Conservation (phyloP, 2,329 filamentous ascomycete genomes). For the Cladosporium phlei region DNA sequence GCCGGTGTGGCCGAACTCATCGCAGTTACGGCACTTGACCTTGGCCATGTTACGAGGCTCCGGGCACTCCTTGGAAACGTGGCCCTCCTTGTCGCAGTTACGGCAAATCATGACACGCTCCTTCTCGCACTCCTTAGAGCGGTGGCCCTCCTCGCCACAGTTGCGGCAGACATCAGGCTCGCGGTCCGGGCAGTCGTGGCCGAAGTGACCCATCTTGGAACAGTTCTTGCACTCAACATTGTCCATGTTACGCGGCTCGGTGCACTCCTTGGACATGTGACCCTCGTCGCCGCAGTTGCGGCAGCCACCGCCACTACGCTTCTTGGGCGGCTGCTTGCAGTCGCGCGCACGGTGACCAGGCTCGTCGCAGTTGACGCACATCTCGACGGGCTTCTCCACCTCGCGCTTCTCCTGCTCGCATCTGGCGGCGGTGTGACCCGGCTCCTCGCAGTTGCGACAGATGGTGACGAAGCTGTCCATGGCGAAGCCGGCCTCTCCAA, state of each 20-base stretch:
- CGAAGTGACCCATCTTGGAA: constrained; percentile 35
- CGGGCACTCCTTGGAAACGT: constrained; percentile 61
- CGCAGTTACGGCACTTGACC: constrained; percentile 47
- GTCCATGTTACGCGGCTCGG: constrained; percentile 35
- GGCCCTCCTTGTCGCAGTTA: constrained; percentile 46
- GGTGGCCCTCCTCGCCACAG: constrained; percentile 32
- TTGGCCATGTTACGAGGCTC: constrained; percentile 51
- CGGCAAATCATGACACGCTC: constrained; percentile 33
- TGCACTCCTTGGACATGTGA: constrained; percentile 36
- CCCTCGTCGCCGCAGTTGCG: constrained; percentile 31
- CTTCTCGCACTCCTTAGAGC: constrained; percentile 30
- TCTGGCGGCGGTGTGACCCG: constrained; percentile 44
- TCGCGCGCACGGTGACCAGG: constrained; percentile 56
- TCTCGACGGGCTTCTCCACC: constrained; percentile 35
- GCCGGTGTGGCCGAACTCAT: constrained; percentile 28
- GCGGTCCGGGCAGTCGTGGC: constrained; percentile 30
- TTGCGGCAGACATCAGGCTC: constrained; percentile 32
- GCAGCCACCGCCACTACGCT: constrained; percentile 34
- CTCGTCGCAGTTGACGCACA: constrained; percentile 49
- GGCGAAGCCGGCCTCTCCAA: constrained; percentile 48
- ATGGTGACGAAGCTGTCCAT: constrained; percentile 48
- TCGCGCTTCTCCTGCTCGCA: constrained; percentile 46
- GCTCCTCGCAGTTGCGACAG: constrained; percentile 48
- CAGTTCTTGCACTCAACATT: constrained; percentile 42
- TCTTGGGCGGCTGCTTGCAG: constrained; percentile 54